A percentile compares a stretch with the other conserved stretches of the same genome.
Conservation (phyloP, 805 yeast genomes). For the Metschnikowia gruessii region DNA sequence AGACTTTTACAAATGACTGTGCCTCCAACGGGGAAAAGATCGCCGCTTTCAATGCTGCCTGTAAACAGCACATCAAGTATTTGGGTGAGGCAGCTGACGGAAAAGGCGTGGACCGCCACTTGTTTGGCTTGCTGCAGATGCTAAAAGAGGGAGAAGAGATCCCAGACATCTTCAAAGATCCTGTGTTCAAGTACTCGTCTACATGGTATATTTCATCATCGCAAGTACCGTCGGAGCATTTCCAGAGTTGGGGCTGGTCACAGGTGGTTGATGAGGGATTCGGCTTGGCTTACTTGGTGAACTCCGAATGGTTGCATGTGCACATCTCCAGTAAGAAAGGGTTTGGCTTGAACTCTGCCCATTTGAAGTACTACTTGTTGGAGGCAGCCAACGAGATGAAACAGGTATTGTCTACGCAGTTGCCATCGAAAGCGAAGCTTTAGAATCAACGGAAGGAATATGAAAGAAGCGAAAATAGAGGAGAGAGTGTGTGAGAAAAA, state of each 20-base stretch:
- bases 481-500: no score
- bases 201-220: constrained; percentile 89
- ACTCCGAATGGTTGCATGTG: constrained; percentile 78
- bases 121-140: constrained; percentile 82
- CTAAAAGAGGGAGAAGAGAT: constrained; percentile 53
- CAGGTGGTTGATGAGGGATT: constrained; percentile 93
- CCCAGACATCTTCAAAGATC: constrained; percentile 72
- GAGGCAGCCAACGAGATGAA: constrained; percentile 81
- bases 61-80: constrained; percentile 69
- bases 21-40: constrained; percentile 56
- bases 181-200: constrained; percentile 69
- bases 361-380: constrained; percentile 63
- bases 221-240: constrained; percentile 74
- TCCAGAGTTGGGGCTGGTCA: constrained; percentile 94
- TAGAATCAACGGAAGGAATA: constrained; percentile 11
- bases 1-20: constrained; percentile 62
- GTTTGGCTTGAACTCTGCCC: constrained; percentile 53
- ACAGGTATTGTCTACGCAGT: constrained; percentile 49
- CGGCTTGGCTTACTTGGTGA: constrained; percentile 92
- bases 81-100: constrained; percentile 80
- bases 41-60: constrained; percentile 66
- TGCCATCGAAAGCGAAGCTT: constrained; percentile 40
- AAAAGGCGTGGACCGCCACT: constrained; percentile 88
- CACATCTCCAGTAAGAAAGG: constrained; percentile 75
- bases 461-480: no score